phyloP scores from a whole-genome alignment of 2,329 filamentous ascomycete species.

The Fusarium robinianum region DNA sequence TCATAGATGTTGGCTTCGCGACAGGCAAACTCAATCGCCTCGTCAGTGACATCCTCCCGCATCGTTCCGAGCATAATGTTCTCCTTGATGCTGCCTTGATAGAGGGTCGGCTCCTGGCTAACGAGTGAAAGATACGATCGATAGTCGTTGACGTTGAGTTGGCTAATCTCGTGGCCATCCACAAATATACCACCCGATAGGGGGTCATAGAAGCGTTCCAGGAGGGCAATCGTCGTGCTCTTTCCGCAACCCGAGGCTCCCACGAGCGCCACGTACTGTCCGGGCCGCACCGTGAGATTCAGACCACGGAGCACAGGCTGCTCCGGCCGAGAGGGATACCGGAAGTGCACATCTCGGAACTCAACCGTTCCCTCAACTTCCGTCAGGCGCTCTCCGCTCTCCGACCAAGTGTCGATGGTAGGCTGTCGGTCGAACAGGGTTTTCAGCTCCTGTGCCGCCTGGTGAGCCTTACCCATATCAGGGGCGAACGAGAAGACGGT shows the following conservation, averaged over 20 bases:
- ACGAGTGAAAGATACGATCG: conserved; percentile 84
- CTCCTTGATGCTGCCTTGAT: conserved; percentile 88
- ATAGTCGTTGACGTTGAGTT: conserved; percentile 84
- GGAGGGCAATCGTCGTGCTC: conserved; percentile 85
- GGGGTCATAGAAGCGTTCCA: conserved; percentile 95
- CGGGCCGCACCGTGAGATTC: conserved; percentile 72
- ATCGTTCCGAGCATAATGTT: conserved; percentile 84
- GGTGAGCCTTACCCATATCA: conserved; percentile 90
- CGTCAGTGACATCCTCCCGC: conserved; percentile 69
- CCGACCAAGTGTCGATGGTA: conserved; percentile 79
- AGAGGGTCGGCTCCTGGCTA: conserved; percentile 91
- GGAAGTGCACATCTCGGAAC: conserved; percentile 91
- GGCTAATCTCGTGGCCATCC: conserved; percentile 80
- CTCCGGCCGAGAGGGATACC: conserved; percentile 88
- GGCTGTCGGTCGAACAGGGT: conserved; percentile 82
- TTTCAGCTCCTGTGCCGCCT: conserved; percentile 80
- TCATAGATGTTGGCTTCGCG: conserved; percentile 92
- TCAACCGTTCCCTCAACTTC: conserved; percentile 78
- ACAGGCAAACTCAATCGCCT: conserved; percentile 76
- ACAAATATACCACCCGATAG: conserved; percentile 78
- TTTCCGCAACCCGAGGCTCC: conserved; percentile 96
- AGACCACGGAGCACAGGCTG: conserved; percentile 90
- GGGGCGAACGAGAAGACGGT: conserved; percentile 88
- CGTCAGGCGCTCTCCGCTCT: conserved; percentile 65
- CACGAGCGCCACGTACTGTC: conserved; percentile 86